Percentiles rank a stretch among this genome's conserved stretches.
Conservation (phyloP, 1,284 basidiomycete species). For the Leccinum solheimii region DNA sequence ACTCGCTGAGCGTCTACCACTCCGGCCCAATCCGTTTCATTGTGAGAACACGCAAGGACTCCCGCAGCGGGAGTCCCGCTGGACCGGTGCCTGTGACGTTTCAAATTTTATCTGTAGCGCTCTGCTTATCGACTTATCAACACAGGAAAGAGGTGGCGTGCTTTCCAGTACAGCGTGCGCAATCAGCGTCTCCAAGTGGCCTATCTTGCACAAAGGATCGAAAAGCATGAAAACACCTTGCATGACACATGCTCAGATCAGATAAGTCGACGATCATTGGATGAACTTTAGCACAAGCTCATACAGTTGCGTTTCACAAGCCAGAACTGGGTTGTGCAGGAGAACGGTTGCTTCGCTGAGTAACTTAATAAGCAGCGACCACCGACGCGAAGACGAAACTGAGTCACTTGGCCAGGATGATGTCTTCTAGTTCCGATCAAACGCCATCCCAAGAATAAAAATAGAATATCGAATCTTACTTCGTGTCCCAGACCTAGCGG, state of each 20-base stretch:
- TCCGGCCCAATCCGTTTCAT: not conserved
- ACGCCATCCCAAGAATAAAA: not conserved
- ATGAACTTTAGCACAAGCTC: not conserved
- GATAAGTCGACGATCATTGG: not conserved
- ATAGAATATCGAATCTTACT: not conserved
- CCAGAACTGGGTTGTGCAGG: not conserved
- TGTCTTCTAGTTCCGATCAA: not conserved
- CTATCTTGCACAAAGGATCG: not conserved
- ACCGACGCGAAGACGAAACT: not conserved
- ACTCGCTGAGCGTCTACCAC: not conserved
- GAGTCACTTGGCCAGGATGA: not conserved
- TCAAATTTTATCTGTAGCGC: not conserved
- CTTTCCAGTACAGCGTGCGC: not conserved
- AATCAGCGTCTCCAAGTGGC: not conserved
- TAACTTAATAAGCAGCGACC: not conserved
- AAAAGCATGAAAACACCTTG: not conserved
- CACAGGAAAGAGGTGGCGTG: not conserved
- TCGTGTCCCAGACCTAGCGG: not conserved
- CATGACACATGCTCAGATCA: not conserved
- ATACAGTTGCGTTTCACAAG: not conserved
- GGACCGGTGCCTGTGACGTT: not conserved
- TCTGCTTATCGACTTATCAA: not conserved
- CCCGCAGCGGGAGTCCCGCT: not conserved
- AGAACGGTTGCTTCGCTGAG: slow-evolving; percentile 5
- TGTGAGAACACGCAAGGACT: not conserved